Evolutionary conservation across 345 rosid genomes (phyloP).

Genomic region (Pistacia integerrima): DNA sequence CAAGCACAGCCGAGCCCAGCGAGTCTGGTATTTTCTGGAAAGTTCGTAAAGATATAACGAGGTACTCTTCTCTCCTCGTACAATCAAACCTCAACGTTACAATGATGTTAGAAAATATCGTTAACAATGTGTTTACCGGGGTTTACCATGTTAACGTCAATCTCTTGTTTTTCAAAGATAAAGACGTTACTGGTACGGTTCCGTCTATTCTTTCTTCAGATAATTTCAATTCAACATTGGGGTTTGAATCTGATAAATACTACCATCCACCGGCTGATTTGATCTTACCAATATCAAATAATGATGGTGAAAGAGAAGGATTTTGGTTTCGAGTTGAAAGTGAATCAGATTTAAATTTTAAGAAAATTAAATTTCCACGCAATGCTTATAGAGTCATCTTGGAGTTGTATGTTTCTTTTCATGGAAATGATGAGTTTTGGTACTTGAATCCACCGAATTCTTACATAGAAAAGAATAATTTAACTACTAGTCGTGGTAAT

Average conservation of each 20-base stretch:
- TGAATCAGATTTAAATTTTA: slow-evolving; percentile 45
- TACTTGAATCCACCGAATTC: slow-evolving; percentile 82
- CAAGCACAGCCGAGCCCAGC: slow-evolving; percentile 87
- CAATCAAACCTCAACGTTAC: slow-evolving; percentile 46
- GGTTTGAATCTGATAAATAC: slow-evolving; percentile 12
- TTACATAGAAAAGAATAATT: slow-evolving; percentile 57
- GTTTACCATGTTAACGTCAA: slow-evolving; percentile 66
- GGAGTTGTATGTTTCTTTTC: slow-evolving; percentile 75
- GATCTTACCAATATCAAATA: slow-evolving; percentile 54
- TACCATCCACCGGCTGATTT: slow-evolving; percentile 63
- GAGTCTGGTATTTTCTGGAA: slow-evolving; percentile 70
- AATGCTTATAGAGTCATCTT: slow-evolving; percentile 59
- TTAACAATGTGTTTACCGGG: slow-evolving; percentile 70
- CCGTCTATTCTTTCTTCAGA: slow-evolving; percentile 14
- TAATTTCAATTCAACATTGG: slow-evolving; percentile 5
- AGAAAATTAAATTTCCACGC: slow-evolving; percentile 50
- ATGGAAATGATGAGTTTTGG: slow-evolving; percentile 94
- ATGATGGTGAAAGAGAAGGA: slow-evolving; percentile 42
- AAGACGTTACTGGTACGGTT: slow-evolving; percentile 10
- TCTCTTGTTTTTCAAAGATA: slow-evolving; percentile 53
- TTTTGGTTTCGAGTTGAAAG: slow-evolving; percentile 68
- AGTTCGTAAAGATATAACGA: slow-evolving; percentile 73
- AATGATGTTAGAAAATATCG: slow-evolving; percentile 90
- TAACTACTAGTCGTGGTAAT: slow-evolving; percentile 60
- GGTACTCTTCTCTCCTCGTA: slow-evolving; percentile 63